Base-by-base conservation (phyloP, 352 stramenopile genomes). In the Globisporangium apiculatum region DNA sequence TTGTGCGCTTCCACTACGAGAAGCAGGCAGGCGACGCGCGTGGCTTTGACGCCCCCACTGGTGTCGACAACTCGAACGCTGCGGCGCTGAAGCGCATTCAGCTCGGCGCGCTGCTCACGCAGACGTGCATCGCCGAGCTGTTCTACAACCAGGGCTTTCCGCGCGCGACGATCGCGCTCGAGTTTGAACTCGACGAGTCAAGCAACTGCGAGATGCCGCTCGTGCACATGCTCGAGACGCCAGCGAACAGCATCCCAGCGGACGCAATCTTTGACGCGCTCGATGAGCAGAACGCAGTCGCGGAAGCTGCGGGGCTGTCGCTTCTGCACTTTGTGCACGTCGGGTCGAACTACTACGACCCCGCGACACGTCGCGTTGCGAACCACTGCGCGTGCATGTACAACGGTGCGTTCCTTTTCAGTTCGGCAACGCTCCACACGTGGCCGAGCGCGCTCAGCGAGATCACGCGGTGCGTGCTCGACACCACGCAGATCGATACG, bases 1-100 rank as follows among this genome's bases (percentile, higher is more conserved):
- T 77, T 15, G 73, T 85, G 18, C 75, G 72, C 48, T 89, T 89
- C 52, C 74, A 89, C 65, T 89, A 86, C 53, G 75, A 89, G 60
- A 76, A 77, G 45, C 71, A 68, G 40, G 59, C 38, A 0, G 72
- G 85, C 57, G 67, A 50, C 4, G 36, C 61, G 52, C 62, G 79
- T 7, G 74, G 79, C 12, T 89, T 89, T 54, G 76, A 89, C 42
- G 76, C 79, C 1, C 76, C 79, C 0, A 59, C 58, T 0, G 67
- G 69, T 2, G 65, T 81, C 35, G 75, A 87, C 68, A 85, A 86
- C 60, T 86, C 75, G 24, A 71, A 82, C 53, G 57, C 69, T 7
- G 71, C 69, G 5, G 79, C 76, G 0, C 67, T 83, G 37, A 57
- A 61, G 8, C 75, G 68, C 38, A 69, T 87, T 12, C 76, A 61